Conservation (phyloP, 192 early-diverging fungal genomes). For the Gonapodya prolifera region DNA sequence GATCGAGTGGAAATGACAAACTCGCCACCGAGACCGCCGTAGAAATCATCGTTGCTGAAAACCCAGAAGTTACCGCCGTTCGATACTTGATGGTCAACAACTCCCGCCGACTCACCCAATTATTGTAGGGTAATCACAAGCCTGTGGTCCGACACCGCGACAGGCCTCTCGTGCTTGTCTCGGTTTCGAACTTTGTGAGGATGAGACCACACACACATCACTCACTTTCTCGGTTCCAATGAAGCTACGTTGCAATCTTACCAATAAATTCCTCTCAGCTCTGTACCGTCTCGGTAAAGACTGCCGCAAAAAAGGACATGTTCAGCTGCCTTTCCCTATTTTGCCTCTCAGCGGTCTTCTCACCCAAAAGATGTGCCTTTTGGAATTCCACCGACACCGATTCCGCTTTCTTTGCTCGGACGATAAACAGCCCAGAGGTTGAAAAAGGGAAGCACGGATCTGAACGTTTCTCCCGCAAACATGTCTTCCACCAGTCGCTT, state of each 20-base stretch:
- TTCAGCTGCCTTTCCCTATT: too few relatives aligned
- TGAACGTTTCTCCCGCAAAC: slow-evolving; percentile 38
- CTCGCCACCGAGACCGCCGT: slow-evolving; percentile 50
- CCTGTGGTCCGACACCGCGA: slow-evolving; percentile 27
- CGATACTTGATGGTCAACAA: not conserved
- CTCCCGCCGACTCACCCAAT: slow-evolving; percentile 23
- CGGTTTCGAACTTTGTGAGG: slow-evolving; percentile 19
- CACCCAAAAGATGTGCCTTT: slow-evolving; percentile 41
- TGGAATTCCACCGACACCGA: slow-evolving; percentile 33
- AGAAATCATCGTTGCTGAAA: slow-evolving; percentile 33
- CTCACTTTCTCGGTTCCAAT: not conserved
- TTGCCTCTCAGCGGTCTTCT: too few relatives aligned
- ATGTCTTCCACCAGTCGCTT: slow-evolving; percentile 37
- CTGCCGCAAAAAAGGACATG: too few relatives aligned
- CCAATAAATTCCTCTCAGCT: slow-evolving; percentile 44
- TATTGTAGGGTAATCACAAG: slow-evolving; percentile 45
- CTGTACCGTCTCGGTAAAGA: slow-evolving; percentile 49
- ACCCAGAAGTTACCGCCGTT: too few relatives aligned
- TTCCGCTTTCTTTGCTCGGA: slow-evolving; percentile 33
- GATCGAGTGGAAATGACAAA: slow-evolving; percentile 45
- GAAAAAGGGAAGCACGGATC: slow-evolving; percentile 34
- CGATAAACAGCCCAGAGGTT: slow-evolving; percentile 43
- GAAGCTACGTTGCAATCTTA: not conserved
- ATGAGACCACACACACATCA: not conserved
- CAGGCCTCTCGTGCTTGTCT: slow-evolving; percentile 31